A percentile compares a stretch with the other conserved stretches of the same genome.
phyloP scores from a whole-genome alignment of 1,284 basidiomycete genomes.

The Cutaneotrichosporon sp. region DNA sequence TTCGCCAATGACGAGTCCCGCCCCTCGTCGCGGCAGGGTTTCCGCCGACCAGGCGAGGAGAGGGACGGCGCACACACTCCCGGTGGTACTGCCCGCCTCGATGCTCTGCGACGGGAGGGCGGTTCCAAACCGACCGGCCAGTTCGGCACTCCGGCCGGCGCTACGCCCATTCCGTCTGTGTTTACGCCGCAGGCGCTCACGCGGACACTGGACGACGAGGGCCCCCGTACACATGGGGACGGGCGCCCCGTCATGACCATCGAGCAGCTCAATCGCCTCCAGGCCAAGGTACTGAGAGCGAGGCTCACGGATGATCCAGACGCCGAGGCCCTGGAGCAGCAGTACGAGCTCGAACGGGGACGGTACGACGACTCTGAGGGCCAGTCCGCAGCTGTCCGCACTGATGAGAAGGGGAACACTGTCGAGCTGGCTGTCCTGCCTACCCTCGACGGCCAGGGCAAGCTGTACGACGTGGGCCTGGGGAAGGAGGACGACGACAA shows the following conservation, averaged over 20 bases:
- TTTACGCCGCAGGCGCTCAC: conserved; percentile 63
- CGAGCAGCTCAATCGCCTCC: conserved; percentile 77
- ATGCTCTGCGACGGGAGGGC: conserved; percentile 34
- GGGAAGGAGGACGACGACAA: conserved; percentile 48
- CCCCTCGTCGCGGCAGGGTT: conserved; percentile 67
- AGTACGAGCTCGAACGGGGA: conserved; percentile 67
- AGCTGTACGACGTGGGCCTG: conserved; percentile 86
- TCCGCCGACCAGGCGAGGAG: conserved; percentile 67
- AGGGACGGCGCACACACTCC: conserved; percentile 36
- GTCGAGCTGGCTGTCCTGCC: conserved; percentile 74
- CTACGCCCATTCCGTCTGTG: conserved; percentile 79
- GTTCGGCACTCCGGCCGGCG: conserved; percentile 12
- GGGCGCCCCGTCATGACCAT: conserved; percentile 43
- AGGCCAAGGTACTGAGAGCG: conserved; percentile 86
- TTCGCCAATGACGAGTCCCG: conserved; percentile 40
- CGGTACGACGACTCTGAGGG: conserved; percentile 46
- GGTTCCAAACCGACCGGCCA: conserved; percentile 11
- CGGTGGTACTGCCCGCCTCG: conserved; percentile 24
- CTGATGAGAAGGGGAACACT: conserved; percentile 30
- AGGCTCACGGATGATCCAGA: conserved; percentile 72
- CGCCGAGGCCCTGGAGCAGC: conserved; percentile 67
- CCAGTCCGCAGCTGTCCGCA: conserved; percentile 23
- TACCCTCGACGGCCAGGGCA: conserved; percentile 78
- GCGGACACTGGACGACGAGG: conserved; percentile 23
- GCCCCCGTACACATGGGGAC: neutral